Evolutionary conservation across 2,329 filamentous ascomycete species (phyloP).

Genomic region (Lecanicillium sp.): DNA sequence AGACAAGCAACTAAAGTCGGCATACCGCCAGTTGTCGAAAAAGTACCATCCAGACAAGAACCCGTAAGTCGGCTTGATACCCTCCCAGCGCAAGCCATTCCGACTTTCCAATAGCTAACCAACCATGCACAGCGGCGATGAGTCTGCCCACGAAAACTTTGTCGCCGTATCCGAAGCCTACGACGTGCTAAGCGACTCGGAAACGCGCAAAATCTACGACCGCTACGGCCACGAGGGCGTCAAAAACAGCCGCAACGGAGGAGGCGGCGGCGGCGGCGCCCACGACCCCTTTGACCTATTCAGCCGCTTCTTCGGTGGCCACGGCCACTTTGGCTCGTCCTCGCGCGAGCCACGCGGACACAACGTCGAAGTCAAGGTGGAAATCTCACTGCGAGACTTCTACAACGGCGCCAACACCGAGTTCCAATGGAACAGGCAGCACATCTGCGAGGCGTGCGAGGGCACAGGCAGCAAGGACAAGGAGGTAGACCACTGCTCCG

Average conservation of each 20-base stretch:
- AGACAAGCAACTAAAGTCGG: constrained; percentile 85
- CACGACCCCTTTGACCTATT: constrained; percentile 96
- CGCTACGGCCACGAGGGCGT: constrained; percentile 88
- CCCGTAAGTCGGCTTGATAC: constrained; percentile 50
- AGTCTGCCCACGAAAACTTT: constrained; percentile 79
- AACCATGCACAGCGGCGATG: constrained; percentile 52
- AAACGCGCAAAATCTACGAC: constrained; percentile 85
- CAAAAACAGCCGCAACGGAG: constrained; percentile 68
- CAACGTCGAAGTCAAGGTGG: constrained; percentile 80
- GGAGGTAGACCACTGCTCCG: constrained; percentile 67
- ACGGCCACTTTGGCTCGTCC: constrained; percentile 70
- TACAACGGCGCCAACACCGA: constrained; percentile 84
- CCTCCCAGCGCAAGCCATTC: background rate
- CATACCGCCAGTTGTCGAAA: constrained; percentile 86
- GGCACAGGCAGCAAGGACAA: constrained; percentile 80
- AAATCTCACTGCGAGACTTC: constrained; percentile 77
- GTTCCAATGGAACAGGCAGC: constrained; percentile 88
- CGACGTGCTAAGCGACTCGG: constrained; percentile 74
- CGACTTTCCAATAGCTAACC: constrained; percentile 5
- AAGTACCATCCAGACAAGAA: constrained; percentile 98
- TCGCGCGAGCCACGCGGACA: constrained; percentile 71
- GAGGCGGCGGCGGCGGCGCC: constrained; percentile 48
- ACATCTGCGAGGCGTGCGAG: constrained; percentile 86
- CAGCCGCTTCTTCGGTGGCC: constrained; percentile 91
- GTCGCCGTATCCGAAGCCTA: constrained; percentile 93